Evolutionary conservation across 441 rosid species (phyloP), one percentile per base, ranked within the genome.

Genomic region (Eutrema salsugineum): DNA sequence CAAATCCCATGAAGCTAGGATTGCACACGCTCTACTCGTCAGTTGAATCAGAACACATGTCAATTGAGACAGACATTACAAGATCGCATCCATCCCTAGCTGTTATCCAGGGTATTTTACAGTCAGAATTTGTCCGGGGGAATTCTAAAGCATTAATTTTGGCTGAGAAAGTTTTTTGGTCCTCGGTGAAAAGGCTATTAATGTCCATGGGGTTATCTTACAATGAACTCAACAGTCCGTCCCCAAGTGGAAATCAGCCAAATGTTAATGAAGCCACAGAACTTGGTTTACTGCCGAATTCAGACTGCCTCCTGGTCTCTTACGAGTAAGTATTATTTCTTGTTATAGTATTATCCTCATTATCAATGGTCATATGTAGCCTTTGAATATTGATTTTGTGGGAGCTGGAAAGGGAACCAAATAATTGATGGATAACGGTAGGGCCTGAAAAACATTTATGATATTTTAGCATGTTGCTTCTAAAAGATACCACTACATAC

Each of bases 151-250:
- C 81, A 48, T 50, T 87, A 72, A 65, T 87, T 65, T 53, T 85
- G 78, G 81, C 87, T 17, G 91, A 87, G 20, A 79, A 77, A 61
- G 49, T 76, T 33, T 87, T 82, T 71, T 87, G 88, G 88, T 76
- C 82, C 48, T 71, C 85, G 11, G 58, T 87, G 76, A 85, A 82
- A 83, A 70, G 70, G 49, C 75, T 87, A 78, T 66, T 87, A 63
- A 50, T 60, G 27, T 85, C 82, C 36, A 79, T 83, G 82, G 87
- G 84, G 38, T 47, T 85, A 77, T 82, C 83, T 35, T 83, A 77
- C 77, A 61, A 56, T 68, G 87, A 73, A 51, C 68, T 80, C 57
- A 66, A 60, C 63, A 77, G 70, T 54, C 68, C 72, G 32, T 75
- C 72, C 22, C 66, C 15, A 22, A 62, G 64, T 49, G 80, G 57